Conservation (phyloP, 148 eudicot species). For the Polygonum aviculare region DNA sequence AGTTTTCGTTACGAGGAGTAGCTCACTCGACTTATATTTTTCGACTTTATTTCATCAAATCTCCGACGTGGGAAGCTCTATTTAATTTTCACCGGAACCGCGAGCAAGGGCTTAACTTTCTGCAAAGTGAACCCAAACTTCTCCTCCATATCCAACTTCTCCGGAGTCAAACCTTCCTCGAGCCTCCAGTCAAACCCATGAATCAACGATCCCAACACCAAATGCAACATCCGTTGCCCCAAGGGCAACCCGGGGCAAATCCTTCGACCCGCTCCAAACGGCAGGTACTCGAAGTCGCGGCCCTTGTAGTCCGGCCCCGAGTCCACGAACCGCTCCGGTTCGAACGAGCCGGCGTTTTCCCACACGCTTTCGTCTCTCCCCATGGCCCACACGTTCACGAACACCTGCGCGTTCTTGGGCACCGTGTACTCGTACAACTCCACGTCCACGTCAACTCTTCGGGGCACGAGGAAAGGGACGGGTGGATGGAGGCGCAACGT, state of each 20-base stretch:
- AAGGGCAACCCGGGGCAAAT: conserved; percentile 50
- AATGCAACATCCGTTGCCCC: conserved; percentile 10
- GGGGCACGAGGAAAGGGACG: conserved; percentile 38
- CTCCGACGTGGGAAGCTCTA: too few relatives aligned
- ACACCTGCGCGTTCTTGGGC: conserved; percentile 38
- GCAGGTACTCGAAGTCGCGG: conserved; percentile 40
- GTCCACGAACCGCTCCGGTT: conserved; percentile 42
- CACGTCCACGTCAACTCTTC: conserved; percentile 35
- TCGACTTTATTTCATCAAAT: too few relatives aligned
- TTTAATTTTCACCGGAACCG: background rate
- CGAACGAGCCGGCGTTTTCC: conserved; percentile 28
- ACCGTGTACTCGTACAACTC: conserved; percentile 25
- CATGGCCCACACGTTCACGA: conserved; percentile 49
- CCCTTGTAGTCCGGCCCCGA: conserved; percentile 34
- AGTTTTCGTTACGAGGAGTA: too few relatives aligned
- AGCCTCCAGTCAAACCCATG: conserved; percentile 42
- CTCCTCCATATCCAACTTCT: conserved; percentile 26
- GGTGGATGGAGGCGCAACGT: conserved; percentile 52
- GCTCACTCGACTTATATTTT: too few relatives aligned
- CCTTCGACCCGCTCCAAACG: conserved; percentile 51
- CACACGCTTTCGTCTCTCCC: conserved; percentile 40
- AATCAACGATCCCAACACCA: conserved; percentile 34
- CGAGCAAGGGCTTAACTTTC: conserved; percentile 13
- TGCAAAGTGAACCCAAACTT: conserved; percentile 28
- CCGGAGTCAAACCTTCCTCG: conserved; percentile 12